Evolutionary conservation across 2,329 filamentous ascomycete species (phyloP), one percentile per base, ranked within the genome.

Genomic region (Penicillium sclerotiorum): DNA sequence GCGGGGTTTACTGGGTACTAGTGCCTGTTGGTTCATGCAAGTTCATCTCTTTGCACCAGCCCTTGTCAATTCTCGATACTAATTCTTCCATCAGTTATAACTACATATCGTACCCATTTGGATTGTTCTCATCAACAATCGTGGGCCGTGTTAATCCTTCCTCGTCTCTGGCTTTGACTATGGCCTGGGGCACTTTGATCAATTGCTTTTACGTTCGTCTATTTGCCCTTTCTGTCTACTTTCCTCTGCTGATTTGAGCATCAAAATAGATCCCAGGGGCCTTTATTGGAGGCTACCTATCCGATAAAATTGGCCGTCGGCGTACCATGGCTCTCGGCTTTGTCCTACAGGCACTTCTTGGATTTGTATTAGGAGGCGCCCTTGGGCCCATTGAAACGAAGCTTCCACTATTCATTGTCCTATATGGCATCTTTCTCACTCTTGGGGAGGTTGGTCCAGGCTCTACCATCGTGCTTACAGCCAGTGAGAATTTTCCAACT

Each of bases 61-160:
- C n/a, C n/a, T n/a, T n/a, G n/a, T n/a, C n/a, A n/a, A n/a, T n/a
- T n/a, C n/a, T n/a, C n/a, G n/a, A n/a, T n/a, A n/a, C n/a, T n/a
- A n/a, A n/a, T n/a, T n/a, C n/a, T n/a, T n/a, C n/a, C 22, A 21
- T 22, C 61, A 59, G 71, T 8, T 77, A 83, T 61, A 78, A 84
- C 58, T 83, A 76, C 60, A 77, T 83, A 38, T 75, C 77, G 0
- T 78, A 79, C 50, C 80, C 80, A 0, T 81, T 82, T 52, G 79
- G 78, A 2, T 74, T 83, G 15, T 82, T 82, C 61, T 77, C 74
- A 53, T 77, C 77, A 0, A 80, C 79, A 11, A 82, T 82, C 49
- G 74, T 80, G 40, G 65, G 65, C 2, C 66, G 70, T n/a, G 66
- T 75, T 22, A 76, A 77, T 33, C 61, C 73, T 0, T 67, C 66